Evolutionary conservation across 1,139 yeast species (phyloP), one percentile per base, ranked within the genome.

Genomic region (Groenewaldozyma auringiensis): DNA sequence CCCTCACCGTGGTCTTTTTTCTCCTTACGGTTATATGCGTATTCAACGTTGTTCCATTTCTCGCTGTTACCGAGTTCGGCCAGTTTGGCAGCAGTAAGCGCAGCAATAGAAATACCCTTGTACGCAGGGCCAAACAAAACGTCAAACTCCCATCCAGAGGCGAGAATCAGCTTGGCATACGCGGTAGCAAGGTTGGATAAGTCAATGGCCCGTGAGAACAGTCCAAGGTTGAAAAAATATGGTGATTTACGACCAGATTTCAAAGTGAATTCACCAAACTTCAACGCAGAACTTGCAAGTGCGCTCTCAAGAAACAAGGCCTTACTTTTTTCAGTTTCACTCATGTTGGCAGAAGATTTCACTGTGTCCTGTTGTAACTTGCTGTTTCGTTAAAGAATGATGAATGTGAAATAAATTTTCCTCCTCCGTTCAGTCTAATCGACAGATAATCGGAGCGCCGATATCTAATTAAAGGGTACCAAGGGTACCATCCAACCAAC

Each of bases 1-100:
- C 98, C 98, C 70, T 92, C 98, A 46, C 98, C 98, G 64, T 92
- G 98, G 60, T 89, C 96, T 69, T 92, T 92, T 74, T 84, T 86
- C 67, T 92, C 98, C 56, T 69, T 69, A 25, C 74, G 62, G 60
- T 69, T 70, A 58, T 66, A 69, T 8, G 72, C 71, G 47, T 68
- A 69, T 51, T 65, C 71, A 33, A 68, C 45, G 40, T 81, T 72
- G 49, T 75, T 63, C 64, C 80, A 85, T 58, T 79, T 80, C 50
- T 76, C 76, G n/a, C 88, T 88, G 11, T 46, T 48, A 50, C 85
- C 92, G 54, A 88, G 72, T 67, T 92, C 97, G 32, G 94, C 94
- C 53, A 92, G 74, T 66, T 92, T 89, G 47, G 94, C 88, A 47
- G 86, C 87, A 9, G 96, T 87, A 50, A 89, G 77, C 6, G 98